Conservation (phyloP, 2,329 filamentous ascomycete species). For the Chaetomium strumarium region DNA sequence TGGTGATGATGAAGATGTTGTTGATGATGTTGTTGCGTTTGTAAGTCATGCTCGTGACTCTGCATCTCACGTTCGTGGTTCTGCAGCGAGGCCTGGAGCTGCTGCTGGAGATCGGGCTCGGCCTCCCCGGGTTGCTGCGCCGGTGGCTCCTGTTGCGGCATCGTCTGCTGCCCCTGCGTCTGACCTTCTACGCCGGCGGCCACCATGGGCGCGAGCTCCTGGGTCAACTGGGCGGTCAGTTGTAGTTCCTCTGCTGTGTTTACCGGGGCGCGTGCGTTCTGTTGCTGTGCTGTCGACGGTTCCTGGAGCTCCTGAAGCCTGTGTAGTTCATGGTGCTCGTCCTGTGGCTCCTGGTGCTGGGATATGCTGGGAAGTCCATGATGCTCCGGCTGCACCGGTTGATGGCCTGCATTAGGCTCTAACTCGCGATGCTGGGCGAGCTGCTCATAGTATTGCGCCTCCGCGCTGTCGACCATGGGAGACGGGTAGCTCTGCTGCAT, state of each 20-base stretch:
- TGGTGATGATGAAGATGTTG: too few species aligned
- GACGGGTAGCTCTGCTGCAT: conserved; percentile 41
- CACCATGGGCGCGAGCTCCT: conserved; percentile 48
- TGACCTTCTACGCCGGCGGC: conserved; percentile 34
- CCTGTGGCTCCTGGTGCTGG: conserved; percentile 16
- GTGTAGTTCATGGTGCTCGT: conserved; percentile 24
- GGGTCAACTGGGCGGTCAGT: conserved; percentile 52
- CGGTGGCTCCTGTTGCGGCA: conserved; percentile 3
- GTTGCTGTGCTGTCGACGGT: conserved; percentile 36
- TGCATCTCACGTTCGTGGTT: conserved; percentile 25
- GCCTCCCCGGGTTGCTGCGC: background rate
- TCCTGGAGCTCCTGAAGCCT: conserved; percentile 28
- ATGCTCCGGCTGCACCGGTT: conserved; percentile 18
- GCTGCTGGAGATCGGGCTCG: conserved; percentile 16
- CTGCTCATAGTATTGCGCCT: conserved; percentile 41
- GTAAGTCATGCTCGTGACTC: conserved; percentile 25
- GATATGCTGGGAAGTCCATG: conserved; percentile 22
- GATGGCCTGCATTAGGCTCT: conserved; percentile 21
- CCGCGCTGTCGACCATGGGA: conserved; percentile 39
- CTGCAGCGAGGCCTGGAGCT: conserved; percentile 21
- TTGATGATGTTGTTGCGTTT: conserved; percentile 20
- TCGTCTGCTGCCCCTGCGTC: conserved; percentile 28
- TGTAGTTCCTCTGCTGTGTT: conserved; percentile 53
- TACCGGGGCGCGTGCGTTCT: conserved; percentile 37
- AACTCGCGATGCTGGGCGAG: conserved; percentile 28